Base-by-base conservation (phyloP, 2,329 filamentous ascomycete species). In the Knufia fluminis region DNA sequence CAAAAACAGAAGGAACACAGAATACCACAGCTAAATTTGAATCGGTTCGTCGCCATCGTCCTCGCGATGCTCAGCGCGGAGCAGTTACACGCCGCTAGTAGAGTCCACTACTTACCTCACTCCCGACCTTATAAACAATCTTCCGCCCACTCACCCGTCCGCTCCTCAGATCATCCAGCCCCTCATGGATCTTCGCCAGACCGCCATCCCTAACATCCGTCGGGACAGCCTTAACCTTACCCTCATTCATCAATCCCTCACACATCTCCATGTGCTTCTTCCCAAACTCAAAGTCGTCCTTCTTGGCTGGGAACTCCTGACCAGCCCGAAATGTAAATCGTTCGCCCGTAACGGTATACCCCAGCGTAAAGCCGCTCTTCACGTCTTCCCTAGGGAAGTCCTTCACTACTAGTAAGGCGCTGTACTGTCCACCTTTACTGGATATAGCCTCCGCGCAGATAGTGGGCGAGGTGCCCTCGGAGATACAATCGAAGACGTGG, bases 71-170 rank as follows among this genome's bases (percentile, higher is more conserved):
- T n/a, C n/a, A n/a, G n/a, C n/a, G n/a, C n/a, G n/a, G n/a, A n/a
- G n/a, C n/a, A n/a, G n/a, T n/a, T n/a, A n/a, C n/a, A n/a, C n/a
- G n/a, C n/a, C n/a, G n/a, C n/a, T n/a, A n/a, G n/a, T n/a, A n/a
- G n/a, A n/a, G n/a, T n/a, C n/a, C n/a, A n/a, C n/a, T n/a, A n/a
- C n/a, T n/a, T n/a, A n/a, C n/a, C n/a, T n/a, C n/a, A n/a, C n/a
- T n/a, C n/a, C n/a, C n/a, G n/a, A 28, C 26, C 26, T 28, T 28
- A 59, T 74, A 75, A 9, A 76, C 71, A 54, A 76, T 54, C 62
- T 76, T 76, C 54, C 63, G 59, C 7, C 69, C 71, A 52, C 67
- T 71, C 36, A 76, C 68, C 55, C 69, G 72, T 1, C 65, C 67
- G 19, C 66, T 59, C 60, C 64, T 71, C 56, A 75, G 53, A 44